Evolutionary conservation across 225 moss, liverwort and hornwort species (phyloP).

Genomic region (Marchantia polymorpha): DNA sequence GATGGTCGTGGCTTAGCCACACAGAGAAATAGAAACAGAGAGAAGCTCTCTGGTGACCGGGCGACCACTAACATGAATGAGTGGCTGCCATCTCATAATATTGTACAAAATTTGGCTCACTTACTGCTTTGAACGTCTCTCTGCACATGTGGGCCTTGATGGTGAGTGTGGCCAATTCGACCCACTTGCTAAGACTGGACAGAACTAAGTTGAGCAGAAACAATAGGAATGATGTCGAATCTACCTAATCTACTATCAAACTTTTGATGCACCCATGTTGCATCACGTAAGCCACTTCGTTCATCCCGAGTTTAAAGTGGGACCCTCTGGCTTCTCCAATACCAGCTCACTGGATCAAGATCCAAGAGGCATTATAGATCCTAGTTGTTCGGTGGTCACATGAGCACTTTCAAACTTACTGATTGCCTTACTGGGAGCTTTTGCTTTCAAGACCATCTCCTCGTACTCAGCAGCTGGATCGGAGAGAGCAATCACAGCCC

Average conservation of each 20-base stretch:
- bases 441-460: conserved; percentile 96
- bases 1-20: too few relatives aligned
- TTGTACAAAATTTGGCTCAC: not conserved
- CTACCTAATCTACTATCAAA: not conserved
- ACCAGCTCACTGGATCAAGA: not conserved
- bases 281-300: not conserved
- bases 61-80: too few relatives aligned
- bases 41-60: too few relatives aligned
- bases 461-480: conserved; percentile 92
- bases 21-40: too few relatives aligned
- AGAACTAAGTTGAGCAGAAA: not conserved
- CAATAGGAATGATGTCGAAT: not conserved
- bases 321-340: not conserved
- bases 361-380: conserved; percentile 10
- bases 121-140: not conserved
- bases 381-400: conserved; percentile 1
- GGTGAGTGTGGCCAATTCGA: not conserved
- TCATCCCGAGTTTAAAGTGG: not conserved
- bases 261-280: not conserved
- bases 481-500: conserved; percentile 93
- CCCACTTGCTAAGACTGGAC: not conserved
- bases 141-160: not conserved
- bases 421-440: conserved; percentile 87
- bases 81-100: not conserved
- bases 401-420: conserved; percentile 64